Percentiles rank a stretch among this genome's conserved stretches.
Conservation (phyloP, 345 rosid genomes). For the Eucalyptus cloeziana region DNA sequence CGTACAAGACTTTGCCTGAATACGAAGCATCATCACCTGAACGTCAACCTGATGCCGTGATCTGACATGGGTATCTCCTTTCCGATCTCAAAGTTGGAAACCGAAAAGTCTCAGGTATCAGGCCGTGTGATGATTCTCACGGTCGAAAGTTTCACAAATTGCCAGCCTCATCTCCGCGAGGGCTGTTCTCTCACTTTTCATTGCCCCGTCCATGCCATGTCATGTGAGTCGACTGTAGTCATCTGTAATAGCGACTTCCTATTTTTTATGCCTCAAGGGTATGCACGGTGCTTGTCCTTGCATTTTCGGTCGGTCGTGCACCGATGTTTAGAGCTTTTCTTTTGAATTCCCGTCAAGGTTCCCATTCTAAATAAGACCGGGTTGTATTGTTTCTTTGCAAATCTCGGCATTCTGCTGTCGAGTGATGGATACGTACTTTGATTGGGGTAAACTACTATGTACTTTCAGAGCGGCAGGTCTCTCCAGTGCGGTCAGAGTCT, state of each 20-base stretch:
- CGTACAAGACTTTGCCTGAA: constrained; percentile 24
- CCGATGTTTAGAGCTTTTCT: not conserved
- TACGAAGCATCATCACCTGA: constrained; percentile 28
- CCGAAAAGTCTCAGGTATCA: not conserved
- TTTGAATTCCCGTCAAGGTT: not conserved
- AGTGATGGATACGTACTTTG: not conserved
- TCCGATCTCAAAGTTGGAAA: not conserved
- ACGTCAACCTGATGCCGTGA: constrained; percentile 32
- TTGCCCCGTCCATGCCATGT: not conserved
- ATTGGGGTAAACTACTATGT: not conserved
- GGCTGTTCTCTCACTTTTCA: not conserved
- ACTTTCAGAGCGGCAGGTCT: not conserved
- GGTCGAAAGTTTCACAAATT: not conserved
- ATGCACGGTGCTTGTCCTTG: not conserved
- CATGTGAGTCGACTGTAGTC: not conserved
- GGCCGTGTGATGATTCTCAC: not conserved
- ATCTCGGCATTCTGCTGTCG: not conserved
- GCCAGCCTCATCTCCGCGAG: not conserved
- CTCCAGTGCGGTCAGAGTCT: not conserved
- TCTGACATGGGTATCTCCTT: not conserved
- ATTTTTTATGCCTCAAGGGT: not conserved
- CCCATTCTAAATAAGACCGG: not conserved
- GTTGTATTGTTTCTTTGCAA: not conserved
- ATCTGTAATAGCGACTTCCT: not conserved
- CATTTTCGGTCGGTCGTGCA: not conserved